A percentile compares a stretch with the other conserved stretches of the same genome.
Conservation (phyloP, 2,329 filamentous ascomycete genomes). For the Graphiopsis chlorocephala region DNA sequence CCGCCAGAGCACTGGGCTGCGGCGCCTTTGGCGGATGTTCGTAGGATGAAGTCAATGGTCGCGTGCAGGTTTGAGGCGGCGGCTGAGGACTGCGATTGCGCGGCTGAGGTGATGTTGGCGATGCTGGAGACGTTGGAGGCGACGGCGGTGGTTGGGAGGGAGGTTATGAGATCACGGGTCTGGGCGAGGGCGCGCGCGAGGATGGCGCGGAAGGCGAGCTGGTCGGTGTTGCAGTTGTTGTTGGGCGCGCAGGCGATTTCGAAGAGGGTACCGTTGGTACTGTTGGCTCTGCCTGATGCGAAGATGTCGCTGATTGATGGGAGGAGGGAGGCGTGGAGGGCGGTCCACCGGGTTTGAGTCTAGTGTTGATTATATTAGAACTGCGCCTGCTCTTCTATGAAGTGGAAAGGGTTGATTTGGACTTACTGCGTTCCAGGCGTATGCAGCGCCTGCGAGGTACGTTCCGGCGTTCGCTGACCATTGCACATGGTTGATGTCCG, state of each 20-base stretch:
- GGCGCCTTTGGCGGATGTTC: conserved; percentile 51
- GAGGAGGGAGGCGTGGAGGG: conserved; percentile 22
- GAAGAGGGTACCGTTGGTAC: conserved; percentile 56
- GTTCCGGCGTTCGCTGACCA: conserved; percentile 67
- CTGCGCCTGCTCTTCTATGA: neutral
- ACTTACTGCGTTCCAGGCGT: conserved; percentile 55
- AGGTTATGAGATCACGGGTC: conserved; percentile 24
- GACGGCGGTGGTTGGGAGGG: conserved; percentile 23
- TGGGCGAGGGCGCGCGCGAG: conserved; percentile 46
- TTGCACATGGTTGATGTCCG: conserved; percentile 46
- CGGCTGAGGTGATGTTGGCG: conserved; percentile 35
- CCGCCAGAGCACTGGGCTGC: conserved; percentile 53
- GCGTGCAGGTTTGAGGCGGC: neutral
- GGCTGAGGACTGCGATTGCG: conserved; percentile 21
- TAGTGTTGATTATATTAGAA: neutral
- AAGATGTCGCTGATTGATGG: conserved; percentile 22
- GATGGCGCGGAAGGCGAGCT: conserved; percentile 70
- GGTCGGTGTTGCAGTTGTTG: conserved; percentile 65
- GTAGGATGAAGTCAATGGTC: conserved; percentile 20
- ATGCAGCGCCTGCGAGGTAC: conserved; percentile 62
- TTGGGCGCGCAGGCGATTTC: conserved; percentile 65
- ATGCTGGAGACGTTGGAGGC: neutral
- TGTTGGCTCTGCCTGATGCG: conserved; percentile 50
- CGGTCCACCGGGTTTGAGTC: conserved; percentile 18
- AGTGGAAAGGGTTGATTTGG: neutral